Conservation (phyloP, 495 filamentous ascomycete genomes). For the Lasiosphaeriaceae sp. region DNA sequence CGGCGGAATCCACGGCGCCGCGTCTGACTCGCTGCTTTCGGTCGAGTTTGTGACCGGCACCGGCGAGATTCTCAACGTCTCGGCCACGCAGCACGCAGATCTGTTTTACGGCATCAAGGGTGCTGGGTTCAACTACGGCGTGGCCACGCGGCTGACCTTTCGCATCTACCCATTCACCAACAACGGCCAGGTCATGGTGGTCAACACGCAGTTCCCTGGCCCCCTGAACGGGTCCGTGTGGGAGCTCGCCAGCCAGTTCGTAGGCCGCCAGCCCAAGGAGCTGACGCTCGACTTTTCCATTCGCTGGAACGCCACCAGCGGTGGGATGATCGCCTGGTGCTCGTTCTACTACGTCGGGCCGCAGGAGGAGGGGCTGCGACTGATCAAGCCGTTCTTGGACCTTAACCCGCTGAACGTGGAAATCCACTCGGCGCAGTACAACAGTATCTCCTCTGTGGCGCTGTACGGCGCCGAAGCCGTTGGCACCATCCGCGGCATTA, state of each 20-base stretch:
- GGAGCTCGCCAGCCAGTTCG: not conserved
- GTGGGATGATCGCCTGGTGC: not conserved
- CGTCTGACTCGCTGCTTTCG: constrained; percentile 29
- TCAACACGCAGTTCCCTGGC: not conserved
- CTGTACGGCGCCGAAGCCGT: not conserved
- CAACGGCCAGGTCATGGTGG: not conserved
- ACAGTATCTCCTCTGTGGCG: not conserved
- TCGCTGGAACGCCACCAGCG: not conserved
- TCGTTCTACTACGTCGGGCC: not conserved
- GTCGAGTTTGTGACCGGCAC: constrained; percentile 19
- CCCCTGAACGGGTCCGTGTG: not conserved
- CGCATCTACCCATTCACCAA: not conserved
- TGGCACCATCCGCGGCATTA: not conserved
- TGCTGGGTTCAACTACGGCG: constrained; percentile 46
- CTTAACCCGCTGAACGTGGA: not conserved
- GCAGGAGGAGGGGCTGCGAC: not conserved
- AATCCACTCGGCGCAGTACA: not conserved
- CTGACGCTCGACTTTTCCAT: not conserved
- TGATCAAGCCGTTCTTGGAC: not conserved
- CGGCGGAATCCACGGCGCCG: constrained; percentile 34
- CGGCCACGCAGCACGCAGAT: constrained; percentile 32
- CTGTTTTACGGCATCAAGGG: constrained; percentile 40
- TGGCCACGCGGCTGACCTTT: constrained; percentile 29
- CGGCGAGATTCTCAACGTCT: constrained; percentile 32
- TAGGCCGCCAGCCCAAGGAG: not conserved